Evolutionary conservation across 345 rosid species (phyloP), one percentile per base, ranked within the genome.

Genomic region (Kernera saxatilis): DNA sequence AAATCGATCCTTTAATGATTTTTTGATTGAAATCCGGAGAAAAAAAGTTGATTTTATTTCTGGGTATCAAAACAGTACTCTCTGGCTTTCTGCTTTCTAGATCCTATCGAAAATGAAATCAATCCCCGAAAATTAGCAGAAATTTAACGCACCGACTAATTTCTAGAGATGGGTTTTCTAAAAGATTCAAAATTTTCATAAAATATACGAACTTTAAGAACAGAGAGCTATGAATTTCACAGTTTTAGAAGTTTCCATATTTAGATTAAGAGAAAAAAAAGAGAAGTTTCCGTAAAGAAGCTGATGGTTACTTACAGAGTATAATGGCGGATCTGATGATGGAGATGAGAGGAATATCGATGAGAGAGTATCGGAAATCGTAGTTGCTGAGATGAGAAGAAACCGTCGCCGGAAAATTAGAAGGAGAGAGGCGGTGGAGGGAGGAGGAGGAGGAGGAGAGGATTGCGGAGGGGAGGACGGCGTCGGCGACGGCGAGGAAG

Each of bases 281-380:
- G n/a, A 6, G 0, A 44, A 56, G 36, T 7, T 53, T 29, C 10
- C 1, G 1, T 19, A 14, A 44, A 71, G 11, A 30, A 33, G 5
- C 13, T 27, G 8, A 17, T 64, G 13, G 8, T 70, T 54, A 81
- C 97, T 88, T 82, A 94, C 99, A 94, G 67, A 94, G 72, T 70
- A 94, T 94, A 61, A 91, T 77, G 12, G 85, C 87, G 37, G 99
- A 94, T 88, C 99, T 77, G 69, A 83, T 17, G 77, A 89, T 77
- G 64, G 97, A 94, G 22, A 91, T 69, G 69, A 94, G 81, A 14
- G 99, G 97, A 10, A 92, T 87, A 61, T 92, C 98, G 44, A 92
- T 59, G 48, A 89, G 92, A 37, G 98, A 88, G 76, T 83, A 84
- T 9, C 91, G 72, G 29, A 92, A 92, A 76, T 89, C 91, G 18